Conservation (phyloP, 2,329 filamentous ascomycete genomes). For the Fusarium redolens region DNA sequence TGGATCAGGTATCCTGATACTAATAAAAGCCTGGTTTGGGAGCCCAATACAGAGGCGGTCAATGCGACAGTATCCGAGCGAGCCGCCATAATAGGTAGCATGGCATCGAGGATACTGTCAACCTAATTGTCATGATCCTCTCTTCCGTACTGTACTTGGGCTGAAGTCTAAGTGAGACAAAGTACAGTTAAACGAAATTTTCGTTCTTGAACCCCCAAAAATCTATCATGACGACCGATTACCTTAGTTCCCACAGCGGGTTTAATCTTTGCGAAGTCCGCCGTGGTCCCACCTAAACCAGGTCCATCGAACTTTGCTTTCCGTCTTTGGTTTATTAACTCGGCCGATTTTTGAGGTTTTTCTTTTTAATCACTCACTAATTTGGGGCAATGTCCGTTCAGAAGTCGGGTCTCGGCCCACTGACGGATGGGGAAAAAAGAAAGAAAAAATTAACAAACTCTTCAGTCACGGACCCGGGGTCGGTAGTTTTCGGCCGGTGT, state of each 20-base stretch:
- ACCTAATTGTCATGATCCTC: not conserved
- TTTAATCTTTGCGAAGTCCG: slow-evolving; percentile 28
- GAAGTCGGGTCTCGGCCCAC: slow-evolving; percentile 1
- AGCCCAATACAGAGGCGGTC: slow-evolving; percentile 29
- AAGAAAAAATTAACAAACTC: not conserved
- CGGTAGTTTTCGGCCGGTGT: slow-evolving; percentile 43
- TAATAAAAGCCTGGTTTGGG: slow-evolving; percentile 25
- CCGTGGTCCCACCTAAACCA: slow-evolving; percentile 27
- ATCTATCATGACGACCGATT: slow-evolving; percentile 7
- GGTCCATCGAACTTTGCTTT: slow-evolving; percentile 7
- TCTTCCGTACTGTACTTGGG: not conserved
- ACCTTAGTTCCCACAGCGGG: slow-evolving; percentile 21
- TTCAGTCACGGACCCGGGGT: slow-evolving; percentile 26
- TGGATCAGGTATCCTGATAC: slow-evolving; percentile 30
- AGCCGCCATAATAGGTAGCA: slow-evolving; percentile 22
- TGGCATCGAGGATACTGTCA: not conserved
- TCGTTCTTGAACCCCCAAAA: slow-evolving; percentile 12
- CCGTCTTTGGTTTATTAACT: slow-evolving; percentile 16
- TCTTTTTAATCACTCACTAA: slow-evolving; percentile 27
- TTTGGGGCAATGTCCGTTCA: not conserved
- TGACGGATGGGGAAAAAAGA: not conserved
- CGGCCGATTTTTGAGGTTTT: slow-evolving; percentile 1
- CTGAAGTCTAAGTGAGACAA: not conserved
- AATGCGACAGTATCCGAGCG: slow-evolving; percentile 28
- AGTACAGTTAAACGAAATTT: slow-evolving; percentile 26